Base-by-base conservation (phyloP, 495 filamentous ascomycete species). In the Letharia lupina region DNA sequence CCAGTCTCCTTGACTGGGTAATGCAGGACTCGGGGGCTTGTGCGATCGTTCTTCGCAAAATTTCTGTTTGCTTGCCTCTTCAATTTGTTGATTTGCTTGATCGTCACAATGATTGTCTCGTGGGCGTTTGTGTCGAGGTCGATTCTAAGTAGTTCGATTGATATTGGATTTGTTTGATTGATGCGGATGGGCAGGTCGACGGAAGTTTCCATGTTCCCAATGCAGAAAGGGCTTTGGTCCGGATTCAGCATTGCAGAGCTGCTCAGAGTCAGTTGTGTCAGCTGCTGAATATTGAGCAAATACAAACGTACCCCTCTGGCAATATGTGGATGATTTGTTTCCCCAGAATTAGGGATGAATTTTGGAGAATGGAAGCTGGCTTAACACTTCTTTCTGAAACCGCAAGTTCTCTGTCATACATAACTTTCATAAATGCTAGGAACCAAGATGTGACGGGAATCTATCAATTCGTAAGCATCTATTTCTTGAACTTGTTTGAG, bases 321-420 rank as follows among this genome's bases (percentile, higher is more conserved):
- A 98, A 80, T 73, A 98, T 95, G 72, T 98, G 91, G 72, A 98
- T 91, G 68, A 96, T 93, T 77, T 96, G 91, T 73, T 90, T 93
- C 73, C 94, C 94, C 74, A 96, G 82, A 63, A 98, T 96, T 70
- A 96, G 82, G 10, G 93, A 96, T 2, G 89, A 81, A 73, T 97
- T 97, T 73, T 96, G 87, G 54, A 95, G 81, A 61, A 98, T 90
- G 65, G 84, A 87, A 3, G 86, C 87, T 39, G 91, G 84, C 72
- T 96, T 96, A 63, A 98, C 94, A 68, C 85, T 89, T 57, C 86
- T 84, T 74, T 96, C 94, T 7, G 89, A 90, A 70, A 98, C 89
- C 16, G 94, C 90, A 56, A 96, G 71, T 74, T 98, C 94, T 64
- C 89, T 85, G 73, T 96, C 93, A 71, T 91, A 98, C 50, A 96